These are phyloP conservation scores for Prasinococcaceae sp. DNA, from an alignment of 139 green algal genomes.

Conservation along the genomic window DNA sequence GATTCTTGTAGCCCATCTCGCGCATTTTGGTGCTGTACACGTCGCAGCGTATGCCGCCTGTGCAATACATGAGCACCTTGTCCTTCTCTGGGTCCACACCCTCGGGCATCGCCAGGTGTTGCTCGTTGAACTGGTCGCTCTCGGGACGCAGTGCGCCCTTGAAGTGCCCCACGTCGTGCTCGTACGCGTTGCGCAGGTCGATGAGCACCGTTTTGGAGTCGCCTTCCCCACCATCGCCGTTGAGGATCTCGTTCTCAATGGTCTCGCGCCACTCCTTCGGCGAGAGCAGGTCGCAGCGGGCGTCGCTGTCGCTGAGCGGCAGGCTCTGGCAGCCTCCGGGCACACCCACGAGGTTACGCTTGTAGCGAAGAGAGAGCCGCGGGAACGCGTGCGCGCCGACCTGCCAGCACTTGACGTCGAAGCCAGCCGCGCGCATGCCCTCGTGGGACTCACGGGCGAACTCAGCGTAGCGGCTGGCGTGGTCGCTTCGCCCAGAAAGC, in stretches of 20 bases:
- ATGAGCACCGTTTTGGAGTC: too few relatives aligned
- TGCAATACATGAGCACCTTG: constrained; percentile 90
- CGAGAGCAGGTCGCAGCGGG: too few relatives aligned
- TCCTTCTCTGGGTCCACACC: constrained; percentile 19
- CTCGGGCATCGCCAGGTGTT: background rate
- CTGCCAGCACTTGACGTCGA: too few relatives aligned
- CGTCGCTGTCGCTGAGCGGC: too few relatives aligned
- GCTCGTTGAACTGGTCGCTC: constrained; percentile 65
- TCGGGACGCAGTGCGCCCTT: constrained; percentile 49
- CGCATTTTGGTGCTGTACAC: constrained; percentile 85
- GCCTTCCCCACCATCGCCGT: too few relatives aligned
- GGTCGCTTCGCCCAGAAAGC: constrained; percentile 13
- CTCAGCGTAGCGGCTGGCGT: background rate
- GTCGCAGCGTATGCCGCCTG: constrained; percentile 97
- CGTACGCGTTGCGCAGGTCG: too few relatives aligned
- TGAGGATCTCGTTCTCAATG: too few relatives aligned
- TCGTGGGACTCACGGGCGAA: background rate
- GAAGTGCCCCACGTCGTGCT: constrained; percentile 98
- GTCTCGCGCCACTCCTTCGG: too few relatives aligned
- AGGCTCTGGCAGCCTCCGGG: too few relatives aligned
- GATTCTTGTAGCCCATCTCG: constrained; percentile 55
- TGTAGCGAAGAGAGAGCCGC: constrained; percentile 16
- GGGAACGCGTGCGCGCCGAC: constrained; percentile 30
- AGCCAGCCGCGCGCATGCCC: background rate
- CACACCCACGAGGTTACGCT: constrained; percentile 19